Conservation (phyloP, 352 stramenopile genomes). For the Phytophthora fragariaefolia region DNA sequence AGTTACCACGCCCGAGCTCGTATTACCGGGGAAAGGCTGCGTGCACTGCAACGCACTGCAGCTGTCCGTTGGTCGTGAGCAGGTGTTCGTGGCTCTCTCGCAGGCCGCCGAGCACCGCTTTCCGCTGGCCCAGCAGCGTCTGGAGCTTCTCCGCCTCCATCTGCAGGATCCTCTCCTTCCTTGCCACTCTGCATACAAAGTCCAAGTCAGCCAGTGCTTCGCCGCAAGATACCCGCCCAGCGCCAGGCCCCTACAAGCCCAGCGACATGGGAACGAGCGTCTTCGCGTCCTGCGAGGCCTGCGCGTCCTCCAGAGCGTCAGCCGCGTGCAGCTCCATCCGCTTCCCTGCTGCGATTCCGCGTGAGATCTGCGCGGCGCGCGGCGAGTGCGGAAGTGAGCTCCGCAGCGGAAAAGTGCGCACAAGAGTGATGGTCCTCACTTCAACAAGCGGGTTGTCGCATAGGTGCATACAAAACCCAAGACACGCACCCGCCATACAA, state of each 20-base stretch:
- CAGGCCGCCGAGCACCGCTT: conserved; percentile 43
- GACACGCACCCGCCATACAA: neutral
- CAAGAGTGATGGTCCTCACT: neutral
- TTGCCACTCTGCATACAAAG: conserved; percentile 39
- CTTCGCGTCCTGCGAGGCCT: conserved; percentile 30
- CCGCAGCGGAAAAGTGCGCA: neutral
- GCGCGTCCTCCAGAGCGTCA: neutral
- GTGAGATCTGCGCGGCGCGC: conserved; percentile 7
- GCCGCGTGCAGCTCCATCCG: conserved; percentile 7
- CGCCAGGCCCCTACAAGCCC: conserved; percentile 22
- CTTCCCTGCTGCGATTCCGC: neutral
- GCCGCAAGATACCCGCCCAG: neutral
- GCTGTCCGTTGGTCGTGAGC: conserved; percentile 49
- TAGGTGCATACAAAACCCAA: neutral
- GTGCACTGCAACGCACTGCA: conserved; percentile 31
- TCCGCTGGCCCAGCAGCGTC: conserved; percentile 38
- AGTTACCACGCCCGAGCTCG: neutral
- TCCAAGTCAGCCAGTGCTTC: neutral
- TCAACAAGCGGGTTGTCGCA: neutral
- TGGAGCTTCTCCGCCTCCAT: conserved; percentile 43
- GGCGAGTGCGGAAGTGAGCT: conserved; percentile 34
- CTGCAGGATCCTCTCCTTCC: conserved; percentile 54
- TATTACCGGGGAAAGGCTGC: neutral
- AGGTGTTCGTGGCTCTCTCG: conserved; percentile 45
- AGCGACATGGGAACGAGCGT: conserved; percentile 40